Evolutionary conservation across 2,329 filamentous ascomycete species (phyloP), one percentile per base, ranked within the genome.

Genomic region (Pleurostoma richardsiae): DNA sequence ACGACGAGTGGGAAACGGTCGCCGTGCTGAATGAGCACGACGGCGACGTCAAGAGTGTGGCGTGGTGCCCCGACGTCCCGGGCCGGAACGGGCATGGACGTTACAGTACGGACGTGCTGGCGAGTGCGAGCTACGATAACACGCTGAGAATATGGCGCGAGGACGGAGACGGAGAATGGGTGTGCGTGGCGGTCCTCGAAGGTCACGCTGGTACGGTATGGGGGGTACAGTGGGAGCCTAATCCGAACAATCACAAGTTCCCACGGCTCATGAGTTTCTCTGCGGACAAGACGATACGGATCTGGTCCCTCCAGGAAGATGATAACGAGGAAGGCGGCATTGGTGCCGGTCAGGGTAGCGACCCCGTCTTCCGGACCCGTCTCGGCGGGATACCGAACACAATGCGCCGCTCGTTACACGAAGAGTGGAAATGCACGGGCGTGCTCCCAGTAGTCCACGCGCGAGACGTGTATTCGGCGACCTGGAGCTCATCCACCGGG

Each of bases 1-100:
- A 95, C 46, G 92, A 96, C 64, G 94, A 97, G 63, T 97, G 91
- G 73, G 94, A 99, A 75, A 97, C 94, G 2, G 84, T 97, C 11
- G 94, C 92, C 0, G 92, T 97, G 45, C 76, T 97, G 59, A 90
- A 88, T 67, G 94, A 97, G 68, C 94, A 99, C 64, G 87, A 91
- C 41, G 91, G 88, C 27, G 94, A 99, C 67, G 91, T 99, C 55
- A 99, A 99, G 66, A 89, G 84, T 53, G 88, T 99, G 2, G 82
- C 84, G 3, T 99, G 94, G 94, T 91, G 94, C 62, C 90, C 90
- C 0, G 82, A 84, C 45, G 79, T 77, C 27, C 71, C 73, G 8
- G 74, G 72, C 28, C 67, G 76, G 28, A 70, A 68, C 48, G 57
- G 64, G 19, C 60, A 64, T 10, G 65, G 74, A 39, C 67, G 71